Conservation (phyloP, 768 basidiomycete species). For the Suillus subalutaceus region DNA sequence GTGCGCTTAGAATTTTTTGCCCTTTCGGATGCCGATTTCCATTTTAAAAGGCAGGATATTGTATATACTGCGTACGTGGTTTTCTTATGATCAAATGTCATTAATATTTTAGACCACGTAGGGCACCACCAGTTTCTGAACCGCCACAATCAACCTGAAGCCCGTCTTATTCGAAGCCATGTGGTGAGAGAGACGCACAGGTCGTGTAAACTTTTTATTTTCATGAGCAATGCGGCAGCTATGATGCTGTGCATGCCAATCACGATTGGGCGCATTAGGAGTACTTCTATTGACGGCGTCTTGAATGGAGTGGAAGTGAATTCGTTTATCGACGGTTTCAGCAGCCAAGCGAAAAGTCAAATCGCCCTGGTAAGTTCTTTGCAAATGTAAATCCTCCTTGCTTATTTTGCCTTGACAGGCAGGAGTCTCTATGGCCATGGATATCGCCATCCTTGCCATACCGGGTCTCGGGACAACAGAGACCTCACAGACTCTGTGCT, state of each 20-base stretch:
- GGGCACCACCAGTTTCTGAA: slow-evolving; percentile 4
- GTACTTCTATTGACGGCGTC: background rate
- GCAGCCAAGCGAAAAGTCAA: background rate
- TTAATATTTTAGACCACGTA: background rate
- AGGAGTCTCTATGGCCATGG: slow-evolving; percentile 7
- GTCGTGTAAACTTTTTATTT: background rate
- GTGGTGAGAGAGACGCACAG: background rate
- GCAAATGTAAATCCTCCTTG: background rate
- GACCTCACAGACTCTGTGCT: background rate
- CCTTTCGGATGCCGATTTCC: background rate
- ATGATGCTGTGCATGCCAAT: background rate
- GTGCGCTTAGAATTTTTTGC: background rate
- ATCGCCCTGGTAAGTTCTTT: background rate
- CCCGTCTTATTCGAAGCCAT: background rate
- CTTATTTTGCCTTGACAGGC: slow-evolving; percentile 1
- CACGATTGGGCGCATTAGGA: background rate
- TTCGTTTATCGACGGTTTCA: background rate
- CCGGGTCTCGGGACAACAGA: background rate
- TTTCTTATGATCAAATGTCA: background rate
- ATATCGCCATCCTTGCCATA: slow-evolving; percentile 7
- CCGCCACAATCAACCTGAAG: slow-evolving; percentile 4
- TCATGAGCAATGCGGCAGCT: background rate
- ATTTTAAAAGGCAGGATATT: slow-evolving; percentile 1
- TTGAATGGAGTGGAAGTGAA: background rate
- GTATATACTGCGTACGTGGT: background rate